Evolutionary conservation across 2,329 filamentous ascomycete species (phyloP), one percentile per base, ranked within the genome.

Genomic region (Byssoonygena ceratinophila): DNA sequence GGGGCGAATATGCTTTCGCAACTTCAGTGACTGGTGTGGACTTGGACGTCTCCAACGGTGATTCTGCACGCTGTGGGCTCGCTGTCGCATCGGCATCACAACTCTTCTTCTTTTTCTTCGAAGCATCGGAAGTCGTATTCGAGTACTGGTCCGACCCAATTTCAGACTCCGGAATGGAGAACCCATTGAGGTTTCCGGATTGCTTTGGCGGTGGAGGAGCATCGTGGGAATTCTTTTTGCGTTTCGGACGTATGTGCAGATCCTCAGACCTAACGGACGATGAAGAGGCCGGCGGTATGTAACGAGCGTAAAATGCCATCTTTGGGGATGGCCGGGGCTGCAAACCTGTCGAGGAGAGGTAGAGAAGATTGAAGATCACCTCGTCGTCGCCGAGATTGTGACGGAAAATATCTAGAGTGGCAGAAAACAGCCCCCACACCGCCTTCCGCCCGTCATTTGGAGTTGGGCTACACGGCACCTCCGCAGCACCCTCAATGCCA

Each of bases 301-400:
- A 74, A 49, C 72, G 69, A 27, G 69, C 66, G 57, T 76, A 74
- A 32, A 76, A 68, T 45, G 72, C 66, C 74, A 78, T 77, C 20
- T 18, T 40, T 23, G 20, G 37, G 6, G 18, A 12, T 18, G 14
- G n/a, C n/a, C 5, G 6, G 14, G 34, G 34, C 16, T 37, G 34
- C 6, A 37, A 37, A 14, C 32, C 34, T 18, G 34, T 16, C 16
- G 25, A n/a, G n/a, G n/a, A n/a, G n/a, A n/a, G n/a, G n/a, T n/a
- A n/a, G n/a, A n/a, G n/a, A 45, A 27, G 20, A 16, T 14, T 23
- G 37, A 41, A 12, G 25, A 25, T 5, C 34, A 37, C 18, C 20
- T 41, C 20, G 37, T 12, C 11, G 2, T 41, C 37, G 1, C 14
- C 18, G 20, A 12, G 14, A 18, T 41, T 22, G 36, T 16, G 37